Base-by-base conservation (phyloP, 1,139 yeast genomes). In the Yamadazyma mexicana region DNA sequence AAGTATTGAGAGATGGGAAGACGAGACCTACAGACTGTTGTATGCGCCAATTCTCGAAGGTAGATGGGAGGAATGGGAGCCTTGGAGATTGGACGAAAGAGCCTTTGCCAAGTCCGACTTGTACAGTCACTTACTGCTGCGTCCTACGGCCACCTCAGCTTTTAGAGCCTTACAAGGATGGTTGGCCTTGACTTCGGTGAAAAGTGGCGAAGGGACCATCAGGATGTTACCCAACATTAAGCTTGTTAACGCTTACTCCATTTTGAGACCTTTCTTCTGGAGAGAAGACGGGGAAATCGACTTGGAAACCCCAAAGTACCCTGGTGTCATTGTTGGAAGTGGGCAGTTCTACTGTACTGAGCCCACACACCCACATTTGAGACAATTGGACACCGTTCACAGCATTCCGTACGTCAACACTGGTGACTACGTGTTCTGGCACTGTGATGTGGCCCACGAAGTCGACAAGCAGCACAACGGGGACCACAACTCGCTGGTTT, bases 341-440 rank as follows among this genome's bases (percentile, higher is more conserved):
- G 61, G 62, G 15, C 62, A 57, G 45, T 43, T 55, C 28, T 54
- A 49, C 30, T 49, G 30, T 39, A 23, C 27, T 8, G 46, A 47
- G 20, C 45, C 50, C 1, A 47, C 55, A 18, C 61, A 57, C 40
- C 69, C 64, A 8, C 67, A 64, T 33, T 49, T 68, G 31, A 42
- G 54, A 12, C 62, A 55, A 17, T 40, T 47, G 2, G 52, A 52
- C 20, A 45, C 61, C 10, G 57, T 63, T 45, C 53, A 57, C 10
- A 55, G 61, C 8, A 59, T 66, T 34, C 72, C 73, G 3, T 49
- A 56, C 29, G 73, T 66, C 8, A 46, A 58, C 8, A 58, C 65
- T 23, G 73, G 73, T 2, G 76, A 73, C 46, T 67, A 60, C 46
- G 77, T 75, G 1, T 69, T 66, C 38, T 75, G 80, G 80, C 80